phyloP scores from a whole-genome alignment of 495 filamentous ascomycete genomes.

The Xylaria flabelliformis region DNA sequence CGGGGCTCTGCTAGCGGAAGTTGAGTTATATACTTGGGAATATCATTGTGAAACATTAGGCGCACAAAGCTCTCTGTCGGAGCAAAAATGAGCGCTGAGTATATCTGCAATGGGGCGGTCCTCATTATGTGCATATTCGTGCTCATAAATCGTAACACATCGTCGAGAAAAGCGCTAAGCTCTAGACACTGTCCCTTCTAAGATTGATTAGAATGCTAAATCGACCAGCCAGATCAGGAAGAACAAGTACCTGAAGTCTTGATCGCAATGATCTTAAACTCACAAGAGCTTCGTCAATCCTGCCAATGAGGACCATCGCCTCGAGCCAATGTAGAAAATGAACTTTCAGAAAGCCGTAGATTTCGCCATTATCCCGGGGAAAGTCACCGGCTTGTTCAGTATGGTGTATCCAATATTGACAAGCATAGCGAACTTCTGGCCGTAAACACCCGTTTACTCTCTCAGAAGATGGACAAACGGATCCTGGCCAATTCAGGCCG shows the following conservation, averaged over 20 bases:
- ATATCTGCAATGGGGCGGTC: not conserved
- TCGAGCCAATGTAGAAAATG: not conserved
- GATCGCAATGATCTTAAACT: not conserved
- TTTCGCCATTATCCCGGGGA: not conserved
- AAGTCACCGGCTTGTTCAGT: not conserved
- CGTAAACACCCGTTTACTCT: not conserved
- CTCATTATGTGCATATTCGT: not conserved
- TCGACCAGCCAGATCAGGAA: not conserved
- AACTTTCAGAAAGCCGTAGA: not conserved
- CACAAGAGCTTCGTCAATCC: not conserved
- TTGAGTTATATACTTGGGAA: not conserved
- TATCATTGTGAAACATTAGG: not conserved
- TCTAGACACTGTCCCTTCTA: not conserved
- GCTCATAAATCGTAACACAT: not conserved
- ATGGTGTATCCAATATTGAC: not conserved
- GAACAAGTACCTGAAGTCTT: not conserved
- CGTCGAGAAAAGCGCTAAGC: not conserved
- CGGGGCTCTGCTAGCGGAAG: not conserved
- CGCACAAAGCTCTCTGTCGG: not conserved
- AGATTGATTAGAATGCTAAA: not conserved
- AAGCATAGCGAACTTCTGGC: constrained; percentile 1
- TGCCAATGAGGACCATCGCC: not conserved
- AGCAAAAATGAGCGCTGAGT: not conserved
- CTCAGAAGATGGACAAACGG: not conserved
- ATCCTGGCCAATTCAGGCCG: not conserved